phyloP scores from a whole-genome alignment of 1,139 yeast species.

The Yamadazyma sp. region DNA sequence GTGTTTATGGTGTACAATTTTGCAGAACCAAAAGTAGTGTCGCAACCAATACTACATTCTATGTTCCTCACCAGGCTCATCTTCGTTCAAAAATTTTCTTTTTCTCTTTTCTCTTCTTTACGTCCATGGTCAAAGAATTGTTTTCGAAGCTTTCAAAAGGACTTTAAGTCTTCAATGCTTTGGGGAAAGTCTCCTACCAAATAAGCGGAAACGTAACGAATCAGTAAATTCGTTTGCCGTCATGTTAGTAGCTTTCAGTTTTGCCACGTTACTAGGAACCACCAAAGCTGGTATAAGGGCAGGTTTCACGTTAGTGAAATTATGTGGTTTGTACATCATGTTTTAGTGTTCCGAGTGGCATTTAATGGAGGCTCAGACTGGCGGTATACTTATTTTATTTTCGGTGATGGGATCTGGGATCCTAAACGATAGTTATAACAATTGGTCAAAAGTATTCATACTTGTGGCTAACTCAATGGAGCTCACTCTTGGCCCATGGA shows the following conservation, averaged over 20 bases:
- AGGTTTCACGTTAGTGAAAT: background rate
- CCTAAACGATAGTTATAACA: slow-evolving; percentile 83
- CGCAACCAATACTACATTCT: background rate
- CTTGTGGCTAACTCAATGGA: slow-evolving; percentile 75
- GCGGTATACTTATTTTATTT: slow-evolving; percentile 6
- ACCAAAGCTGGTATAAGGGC: background rate
- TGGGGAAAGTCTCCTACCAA: slow-evolving; percentile 97
- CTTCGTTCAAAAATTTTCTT: slow-evolving; percentile 1
- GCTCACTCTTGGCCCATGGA: slow-evolving; percentile 80
- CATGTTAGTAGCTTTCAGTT: background rate
- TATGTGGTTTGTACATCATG: slow-evolving; percentile 2
- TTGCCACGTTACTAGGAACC: background rate
- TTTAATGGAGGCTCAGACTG: too few species aligned
- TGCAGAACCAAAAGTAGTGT: slow-evolving; percentile 1
- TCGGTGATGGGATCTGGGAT: slow-evolving; percentile 63
- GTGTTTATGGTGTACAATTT: background rate
- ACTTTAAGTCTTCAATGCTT: slow-evolving; percentile 46
- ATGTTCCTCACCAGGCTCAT: background rate
- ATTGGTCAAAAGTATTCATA: slow-evolving; percentile 38
- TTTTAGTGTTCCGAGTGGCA: background rate
- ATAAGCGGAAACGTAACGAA: slow-evolving; percentile 62
- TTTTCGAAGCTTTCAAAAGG: slow-evolving; percentile 78
- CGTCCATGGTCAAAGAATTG: slow-evolving; percentile 77
- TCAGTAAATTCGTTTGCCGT: slow-evolving; percentile 29
- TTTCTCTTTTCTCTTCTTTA: slow-evolving; percentile 26